Percentiles rank a stretch among this genome's conserved stretches.
Conservation (phyloP, 805 yeast species). For the Candida hungchunana region DNA sequence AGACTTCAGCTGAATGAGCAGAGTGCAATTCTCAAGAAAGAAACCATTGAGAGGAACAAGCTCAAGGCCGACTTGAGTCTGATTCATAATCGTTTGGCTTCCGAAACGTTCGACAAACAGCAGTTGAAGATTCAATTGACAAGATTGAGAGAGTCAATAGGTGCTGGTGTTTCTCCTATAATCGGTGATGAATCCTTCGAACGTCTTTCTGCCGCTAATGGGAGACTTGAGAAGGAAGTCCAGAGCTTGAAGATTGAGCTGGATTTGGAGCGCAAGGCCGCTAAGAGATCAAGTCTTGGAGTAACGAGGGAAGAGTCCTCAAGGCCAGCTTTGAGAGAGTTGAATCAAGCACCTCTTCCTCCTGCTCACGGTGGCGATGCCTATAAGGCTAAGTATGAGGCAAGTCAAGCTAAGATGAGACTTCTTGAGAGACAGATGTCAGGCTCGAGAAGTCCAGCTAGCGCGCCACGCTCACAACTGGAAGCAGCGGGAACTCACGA, state of each 20-base stretch:
- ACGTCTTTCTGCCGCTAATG: constrained; percentile 21
- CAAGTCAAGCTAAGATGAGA: constrained; percentile 41
- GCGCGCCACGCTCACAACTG: no score
- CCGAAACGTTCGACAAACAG: constrained; percentile 58
- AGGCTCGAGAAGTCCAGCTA: not conserved
- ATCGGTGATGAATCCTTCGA: constrained; percentile 24
- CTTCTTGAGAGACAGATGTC: constrained; percentile 35
- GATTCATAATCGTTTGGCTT: constrained; percentile 59
- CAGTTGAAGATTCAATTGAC: constrained; percentile 40
- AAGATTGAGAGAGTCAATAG: constrained; percentile 25
- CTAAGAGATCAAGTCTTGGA: constrained; percentile 47
- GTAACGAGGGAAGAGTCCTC: constrained; percentile 38
- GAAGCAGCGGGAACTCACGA: constrained; percentile 26
- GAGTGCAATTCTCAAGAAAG: constrained; percentile 44
- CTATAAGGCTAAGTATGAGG: constrained; percentile 41
- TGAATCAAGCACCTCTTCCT: constrained; percentile 10
- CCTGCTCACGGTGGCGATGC: constrained; percentile 17
- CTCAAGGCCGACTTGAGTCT: constrained; percentile 54
- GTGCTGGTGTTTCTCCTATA: constrained; percentile 19
- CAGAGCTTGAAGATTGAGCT: constrained; percentile 44
- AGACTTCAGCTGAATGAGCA: constrained; percentile 50
- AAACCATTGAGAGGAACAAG: constrained; percentile 38
- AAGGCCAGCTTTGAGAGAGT: constrained; percentile 30
- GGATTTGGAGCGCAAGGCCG: constrained; percentile 48
- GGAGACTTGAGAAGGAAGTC: constrained; percentile 37